A percentile compares a stretch with the other conserved stretches of the same genome.
These are phyloP conservation scores for Cenococcum geophilum DNA, from an alignment of 495 filamentous ascomycete species.

Conservation along the genomic window DNA sequence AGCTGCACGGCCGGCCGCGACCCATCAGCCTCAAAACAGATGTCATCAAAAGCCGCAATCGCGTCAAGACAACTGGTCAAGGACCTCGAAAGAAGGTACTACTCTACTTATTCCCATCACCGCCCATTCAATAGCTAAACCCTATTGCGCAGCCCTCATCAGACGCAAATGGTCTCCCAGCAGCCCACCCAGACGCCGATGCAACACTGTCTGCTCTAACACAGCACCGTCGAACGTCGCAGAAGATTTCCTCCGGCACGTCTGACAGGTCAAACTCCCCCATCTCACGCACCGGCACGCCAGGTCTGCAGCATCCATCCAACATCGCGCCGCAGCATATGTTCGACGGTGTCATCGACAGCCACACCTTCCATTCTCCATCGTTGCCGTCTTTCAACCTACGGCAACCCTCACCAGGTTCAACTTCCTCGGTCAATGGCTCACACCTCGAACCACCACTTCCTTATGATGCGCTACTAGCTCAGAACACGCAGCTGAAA, in stretches of 20 bases:
- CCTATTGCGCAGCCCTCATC: constrained; percentile 11
- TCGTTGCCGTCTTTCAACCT: constrained; percentile 48
- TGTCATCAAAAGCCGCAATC: constrained; percentile 98
- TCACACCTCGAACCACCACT: constrained; percentile 68
- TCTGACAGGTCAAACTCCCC: constrained; percentile 79
- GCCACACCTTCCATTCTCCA: constrained; percentile 56
- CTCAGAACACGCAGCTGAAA: constrained; percentile 73
- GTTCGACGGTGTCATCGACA: constrained; percentile 65
- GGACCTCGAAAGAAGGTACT: constrained; percentile 84
- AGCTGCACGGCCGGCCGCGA: constrained; percentile 86
- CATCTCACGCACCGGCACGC: constrained; percentile 79
- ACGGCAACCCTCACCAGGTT: constrained; percentile 61
- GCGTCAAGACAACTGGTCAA: constrained; percentile 85
- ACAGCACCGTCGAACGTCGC: constrained; percentile 59
- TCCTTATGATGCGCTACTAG: constrained; percentile 71
- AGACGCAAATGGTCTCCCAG: constrained; percentile 48
- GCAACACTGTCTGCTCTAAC: constrained; percentile 45
- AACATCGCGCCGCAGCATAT: constrained; percentile 71
- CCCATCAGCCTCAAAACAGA: constrained; percentile 98
- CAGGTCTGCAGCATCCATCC: constrained; percentile 47
- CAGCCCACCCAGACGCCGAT: constrained; percentile 53
- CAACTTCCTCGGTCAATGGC: constrained; percentile 65
- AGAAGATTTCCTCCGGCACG: constrained; percentile 63
- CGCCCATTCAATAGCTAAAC: constrained; percentile 6
- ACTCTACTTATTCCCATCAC: not conserved